Base-by-base conservation (phyloP, 2,329 filamentous ascomycete genomes). In the Neoarthrinium moseri region DNA sequence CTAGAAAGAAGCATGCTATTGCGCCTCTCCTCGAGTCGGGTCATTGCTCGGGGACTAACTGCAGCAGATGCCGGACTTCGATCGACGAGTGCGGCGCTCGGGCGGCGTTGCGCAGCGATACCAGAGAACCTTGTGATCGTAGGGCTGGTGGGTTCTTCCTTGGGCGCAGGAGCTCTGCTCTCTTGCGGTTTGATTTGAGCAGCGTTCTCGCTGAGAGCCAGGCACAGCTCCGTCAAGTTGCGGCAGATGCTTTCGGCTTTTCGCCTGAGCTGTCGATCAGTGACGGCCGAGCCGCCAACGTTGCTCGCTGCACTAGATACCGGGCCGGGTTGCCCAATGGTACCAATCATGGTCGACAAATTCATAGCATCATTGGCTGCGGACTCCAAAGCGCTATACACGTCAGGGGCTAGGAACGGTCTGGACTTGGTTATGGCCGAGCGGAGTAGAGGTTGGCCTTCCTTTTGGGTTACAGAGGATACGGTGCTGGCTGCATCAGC, bases 211-310 rank as follows among this genome's bases (percentile, higher is more conserved):
- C 84, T 84, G 44, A 99, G 72, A 1, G 91, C 88, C 46, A 99
- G 80, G 61, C 90, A 96, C 6, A 99, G 75, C 65, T 99, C 94
- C 0, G 92, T 97, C 53, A 99, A 71, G 59, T 88, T 94, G 44
- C 92, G 86, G 64, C 94, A 97, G 62, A 99, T 83, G 60, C 87
- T 91, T 62, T 99, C 92, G 22, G 90, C 89, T 66, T 96, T 96
- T 51, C 92, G 83, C 39, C 91, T 83, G 13, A 96, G 75, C 62
- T 95, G 89, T 41, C 94, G 83, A 62, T 99, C 92, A 1, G 88
- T 85, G 10, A 84, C 68, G 11, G 70, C 66, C 20, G 60, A 56
- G 37, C 59, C 51, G 41, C 84, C 81, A 47, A 84, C 78, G 41
- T 77, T 73, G 57, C 84, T 85, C 11, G 81, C 80, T 34, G 79